Evolutionary conservation across 768 basidiomycete genomes (phyloP).

Genomic region (Lepiota subincarnata): DNA sequence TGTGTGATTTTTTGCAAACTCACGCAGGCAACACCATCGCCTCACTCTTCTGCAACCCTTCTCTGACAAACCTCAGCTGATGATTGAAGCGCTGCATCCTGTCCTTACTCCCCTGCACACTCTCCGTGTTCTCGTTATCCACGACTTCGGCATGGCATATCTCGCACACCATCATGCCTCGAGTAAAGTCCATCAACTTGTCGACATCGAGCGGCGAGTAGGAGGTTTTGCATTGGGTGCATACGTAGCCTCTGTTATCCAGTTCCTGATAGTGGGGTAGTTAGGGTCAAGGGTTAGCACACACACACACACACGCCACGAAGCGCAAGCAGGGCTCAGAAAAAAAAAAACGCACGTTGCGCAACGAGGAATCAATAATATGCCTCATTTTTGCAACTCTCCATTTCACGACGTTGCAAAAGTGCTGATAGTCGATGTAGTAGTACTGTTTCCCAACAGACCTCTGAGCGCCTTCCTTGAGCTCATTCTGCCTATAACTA

Average conservation of each 20-base stretch:
- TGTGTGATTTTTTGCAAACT: no score
- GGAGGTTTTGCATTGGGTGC: constrained; percentile 79
- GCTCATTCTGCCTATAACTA: constrained; percentile 88
- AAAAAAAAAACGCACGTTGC: constrained; percentile 58
- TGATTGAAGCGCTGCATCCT: constrained; percentile 94
- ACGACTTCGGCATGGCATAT: constrained; percentile 82
- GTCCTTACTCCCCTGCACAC: constrained; percentile 81
- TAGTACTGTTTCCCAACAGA: constrained; percentile 90
- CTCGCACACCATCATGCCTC: constrained; percentile 76
- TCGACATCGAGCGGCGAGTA: constrained; percentile 86
- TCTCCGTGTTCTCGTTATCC: constrained; percentile 90
- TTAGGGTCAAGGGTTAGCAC: neutral
- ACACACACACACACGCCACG: neutral
- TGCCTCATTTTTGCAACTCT: constrained; percentile 89
- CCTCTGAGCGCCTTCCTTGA: constrained; percentile 85
- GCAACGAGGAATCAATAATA: constrained; percentile 82
- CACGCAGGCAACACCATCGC: constrained; percentile 81
- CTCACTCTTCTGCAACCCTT: constrained; percentile 87
- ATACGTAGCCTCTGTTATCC: constrained; percentile 96
- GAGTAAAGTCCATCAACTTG: constrained; percentile 69
- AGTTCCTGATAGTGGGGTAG: constrained; percentile 61
- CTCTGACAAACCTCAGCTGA: constrained; percentile 84
- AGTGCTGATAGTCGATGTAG: constrained; percentile 92
- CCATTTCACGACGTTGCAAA: constrained; percentile 98
- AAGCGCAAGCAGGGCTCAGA: neutral